A percentile compares a stretch with the other conserved stretches of the same genome.
These are phyloP conservation scores for Coniosporium tulheliwenetii DNA, from an alignment of 2,329 filamentous ascomycete species.

Conservation along the genomic window DNA sequence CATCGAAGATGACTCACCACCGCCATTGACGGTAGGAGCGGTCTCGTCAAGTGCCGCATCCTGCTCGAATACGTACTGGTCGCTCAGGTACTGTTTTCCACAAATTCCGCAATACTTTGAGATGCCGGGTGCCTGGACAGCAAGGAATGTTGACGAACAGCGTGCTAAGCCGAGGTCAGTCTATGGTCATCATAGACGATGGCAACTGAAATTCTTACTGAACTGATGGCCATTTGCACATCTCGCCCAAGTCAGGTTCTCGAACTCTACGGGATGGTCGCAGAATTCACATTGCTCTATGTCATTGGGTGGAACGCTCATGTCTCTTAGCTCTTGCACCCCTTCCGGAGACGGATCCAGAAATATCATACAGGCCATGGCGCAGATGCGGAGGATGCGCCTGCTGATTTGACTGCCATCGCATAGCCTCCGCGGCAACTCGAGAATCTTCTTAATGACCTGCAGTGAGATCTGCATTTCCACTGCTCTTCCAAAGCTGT, in stretches of 20 bases:
- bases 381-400: conserved; percentile 2
- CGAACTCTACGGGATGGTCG: conserved; percentile 28
- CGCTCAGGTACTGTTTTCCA: conserved; percentile 29
- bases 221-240: conserved; percentile 38
- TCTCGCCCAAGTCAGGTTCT: conserved; percentile 27
- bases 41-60: neutral
- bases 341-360: neutral
- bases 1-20: too few relatives aligned
- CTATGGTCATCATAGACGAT: neutral
- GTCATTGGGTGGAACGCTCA: conserved; percentile 1
- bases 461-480: too few relatives aligned
- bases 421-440: conserved; percentile 8
- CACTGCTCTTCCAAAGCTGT: too few relatives aligned
- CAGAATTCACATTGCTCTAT: conserved; percentile 40
- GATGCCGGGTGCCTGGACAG: conserved; percentile 37
- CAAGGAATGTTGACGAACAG: conserved; percentile 37
- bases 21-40: neutral
- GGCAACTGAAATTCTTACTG: conserved; percentile 14
- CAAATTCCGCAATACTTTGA: conserved; percentile 40
- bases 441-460: conserved; percentile 7
- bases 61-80: conserved; percentile 17
- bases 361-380: conserved; percentile 1
- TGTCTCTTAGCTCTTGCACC: neutral
- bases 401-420: conserved; percentile 5
- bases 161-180: conserved; percentile 20